Percentiles rank a stretch among this genome's conserved stretches.
These are phyloP conservation scores for Penicillium freii DNA, from an alignment of 2,329 filamentous ascomycete species.

Conservation along the genomic window DNA sequence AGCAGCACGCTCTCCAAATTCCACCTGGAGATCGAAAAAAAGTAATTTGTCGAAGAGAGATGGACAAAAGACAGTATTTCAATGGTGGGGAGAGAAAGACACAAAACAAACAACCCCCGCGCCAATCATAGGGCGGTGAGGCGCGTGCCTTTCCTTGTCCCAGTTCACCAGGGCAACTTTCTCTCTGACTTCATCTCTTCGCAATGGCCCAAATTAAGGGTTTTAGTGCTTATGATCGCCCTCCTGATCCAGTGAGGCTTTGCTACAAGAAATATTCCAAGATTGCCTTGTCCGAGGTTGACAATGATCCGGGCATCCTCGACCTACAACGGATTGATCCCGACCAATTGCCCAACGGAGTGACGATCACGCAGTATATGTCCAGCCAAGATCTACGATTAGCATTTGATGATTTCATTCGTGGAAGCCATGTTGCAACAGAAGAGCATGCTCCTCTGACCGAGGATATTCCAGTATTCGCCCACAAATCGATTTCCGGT, in stretches of 20 bases:
- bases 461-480: conserved; percentile 37
- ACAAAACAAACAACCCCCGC: conserved; percentile 39
- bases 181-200: background rate
- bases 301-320: conserved; percentile 56
- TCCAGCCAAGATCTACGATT: conserved; percentile 28
- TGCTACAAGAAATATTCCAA: conserved; percentile 75
- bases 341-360: conserved; percentile 26
- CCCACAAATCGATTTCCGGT: conserved; percentile 39
- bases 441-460: conserved; percentile 16
- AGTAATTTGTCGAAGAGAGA: conserved; percentile 10
- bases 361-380: conserved; percentile 33
- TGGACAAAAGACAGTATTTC: conserved; percentile 7
- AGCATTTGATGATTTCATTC: conserved; percentile 35
- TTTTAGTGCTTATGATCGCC: conserved; percentile 74
- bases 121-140: conserved; percentile 32
- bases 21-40: conserved; percentile 6
- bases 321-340: conserved; percentile 49
- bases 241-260: conserved; percentile 66
- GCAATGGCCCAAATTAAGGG: conserved; percentile 36
- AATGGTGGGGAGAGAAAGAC: conserved; percentile 28
- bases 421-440: conserved; percentile 7
- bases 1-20: conserved; percentile 10
- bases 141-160: conserved; percentile 16
- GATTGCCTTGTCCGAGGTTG: conserved; percentile 54
- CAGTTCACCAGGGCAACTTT: background rate